Conservation (phyloP, 352 stramenopile species). For the Phytopythium helicoides region DNA sequence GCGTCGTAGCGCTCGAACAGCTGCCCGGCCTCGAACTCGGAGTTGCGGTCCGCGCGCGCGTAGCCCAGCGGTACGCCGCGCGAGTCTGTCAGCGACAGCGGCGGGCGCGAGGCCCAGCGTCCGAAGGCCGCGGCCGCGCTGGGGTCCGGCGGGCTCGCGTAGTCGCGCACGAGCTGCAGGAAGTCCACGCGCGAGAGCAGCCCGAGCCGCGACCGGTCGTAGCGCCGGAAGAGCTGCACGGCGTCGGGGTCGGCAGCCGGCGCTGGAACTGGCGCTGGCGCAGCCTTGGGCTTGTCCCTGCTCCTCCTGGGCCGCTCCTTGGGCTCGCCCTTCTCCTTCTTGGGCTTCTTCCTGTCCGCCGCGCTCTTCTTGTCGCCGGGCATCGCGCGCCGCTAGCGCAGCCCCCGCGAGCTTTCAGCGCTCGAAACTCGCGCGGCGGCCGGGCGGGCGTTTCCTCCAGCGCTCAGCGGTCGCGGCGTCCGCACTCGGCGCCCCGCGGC, state of each 20-base stretch:
- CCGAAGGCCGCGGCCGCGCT: slow-evolving; percentile 6
- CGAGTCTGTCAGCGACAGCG: slow-evolving; percentile 62
- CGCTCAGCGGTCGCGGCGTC: neutral
- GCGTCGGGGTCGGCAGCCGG: slow-evolving; percentile 50
- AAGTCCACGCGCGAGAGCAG: slow-evolving; percentile 63
- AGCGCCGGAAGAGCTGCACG: slow-evolving; percentile 78
- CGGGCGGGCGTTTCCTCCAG: neutral
- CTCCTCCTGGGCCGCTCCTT: slow-evolving; percentile 34
- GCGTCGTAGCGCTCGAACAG: slow-evolving; percentile 81
- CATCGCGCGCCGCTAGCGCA: neutral
- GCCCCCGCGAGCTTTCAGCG: too few relatives aligned
- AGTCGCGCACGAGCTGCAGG: slow-evolving; percentile 67
- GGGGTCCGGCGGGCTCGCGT: slow-evolving; percentile 26
- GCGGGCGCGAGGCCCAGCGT: slow-evolving; percentile 14
- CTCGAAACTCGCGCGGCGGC: too few relatives aligned
- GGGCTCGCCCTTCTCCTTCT: slow-evolving; percentile 17
- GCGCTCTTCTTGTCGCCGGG: slow-evolving; percentile 19
- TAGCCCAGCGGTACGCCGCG: slow-evolving; percentile 69
- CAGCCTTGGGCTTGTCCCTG: slow-evolving; percentile 9
- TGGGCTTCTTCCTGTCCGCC: slow-evolving; percentile 17
- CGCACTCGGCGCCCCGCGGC: too few relatives aligned
- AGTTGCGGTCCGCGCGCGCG: slow-evolving; percentile 67
- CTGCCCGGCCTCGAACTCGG: slow-evolving; percentile 82
- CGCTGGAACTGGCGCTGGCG: slow-evolving; percentile 1
- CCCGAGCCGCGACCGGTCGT: slow-evolving; percentile 56